A percentile compares a stretch with the other conserved stretches of the same genome.
phyloP scores from a whole-genome alignment of 1,284 basidiomycete species.

The Trametes pubescens region DNA sequence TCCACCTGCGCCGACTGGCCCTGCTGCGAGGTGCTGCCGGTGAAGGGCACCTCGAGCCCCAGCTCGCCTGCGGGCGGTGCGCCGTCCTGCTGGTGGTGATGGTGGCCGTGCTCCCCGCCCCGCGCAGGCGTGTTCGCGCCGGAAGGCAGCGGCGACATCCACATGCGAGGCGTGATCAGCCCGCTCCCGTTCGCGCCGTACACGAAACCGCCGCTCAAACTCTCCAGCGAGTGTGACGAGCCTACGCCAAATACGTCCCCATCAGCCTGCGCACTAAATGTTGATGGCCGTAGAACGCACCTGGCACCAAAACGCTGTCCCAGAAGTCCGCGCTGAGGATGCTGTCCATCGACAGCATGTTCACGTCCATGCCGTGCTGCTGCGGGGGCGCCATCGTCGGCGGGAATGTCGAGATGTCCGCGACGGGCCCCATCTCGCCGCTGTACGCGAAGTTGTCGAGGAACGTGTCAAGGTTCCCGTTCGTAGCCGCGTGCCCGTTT shows the following conservation, averaged over 20 bases:
- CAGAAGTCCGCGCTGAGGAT: slow-evolving; percentile 81
- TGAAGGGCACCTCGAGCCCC: slow-evolving; percentile 38
- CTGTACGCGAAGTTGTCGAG: slow-evolving; percentile 68
- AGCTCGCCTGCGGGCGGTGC: slow-evolving; percentile 7
- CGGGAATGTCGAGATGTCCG: slow-evolving; percentile 82
- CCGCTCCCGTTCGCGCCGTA: slow-evolving; percentile 83
- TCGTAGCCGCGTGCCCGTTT: slow-evolving; percentile 17
- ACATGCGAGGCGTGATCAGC: slow-evolving; percentile 63
- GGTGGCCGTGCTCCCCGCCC: slow-evolving; percentile 33
- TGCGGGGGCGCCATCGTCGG: slow-evolving; percentile 76
- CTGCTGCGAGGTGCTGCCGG: slow-evolving; percentile 16
- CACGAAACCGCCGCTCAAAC: slow-evolving; percentile 81
- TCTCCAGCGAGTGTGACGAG: slow-evolving; percentile 79
- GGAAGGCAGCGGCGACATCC: slow-evolving; percentile 48
- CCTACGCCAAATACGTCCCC: slow-evolving; percentile 50
- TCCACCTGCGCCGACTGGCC: slow-evolving; percentile 18
- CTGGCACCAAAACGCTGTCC: slow-evolving; percentile 85
- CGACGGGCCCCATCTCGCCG: slow-evolving; percentile 82
- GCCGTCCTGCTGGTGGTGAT: slow-evolving; percentile 14
- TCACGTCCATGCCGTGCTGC: slow-evolving; percentile 52
- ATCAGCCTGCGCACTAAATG: background rate
- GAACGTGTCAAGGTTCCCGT: slow-evolving; percentile 11
- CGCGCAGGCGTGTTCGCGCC: slow-evolving; percentile 46
- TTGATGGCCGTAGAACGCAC: slow-evolving; percentile 50
- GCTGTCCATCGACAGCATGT: slow-evolving; percentile 78